Percentiles rank a stretch among this genome's conserved stretches.
Evolutionary conservation across 2,329 filamentous ascomycete species (phyloP).

Genomic region (Fusarium mundagurra): DNA sequence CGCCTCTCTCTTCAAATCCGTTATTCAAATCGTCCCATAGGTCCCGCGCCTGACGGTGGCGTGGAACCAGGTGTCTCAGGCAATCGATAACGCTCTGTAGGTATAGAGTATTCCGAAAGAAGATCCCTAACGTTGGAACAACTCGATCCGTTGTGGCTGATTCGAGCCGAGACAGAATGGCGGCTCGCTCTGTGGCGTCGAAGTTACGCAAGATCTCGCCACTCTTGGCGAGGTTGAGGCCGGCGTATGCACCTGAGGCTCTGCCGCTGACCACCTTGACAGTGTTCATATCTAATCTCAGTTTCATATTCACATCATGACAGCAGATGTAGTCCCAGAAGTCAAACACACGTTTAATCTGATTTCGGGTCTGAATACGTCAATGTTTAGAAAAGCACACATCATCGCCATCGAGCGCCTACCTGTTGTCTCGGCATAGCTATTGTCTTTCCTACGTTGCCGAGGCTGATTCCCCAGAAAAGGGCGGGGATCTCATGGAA

Average conservation of each 20-base stretch:
- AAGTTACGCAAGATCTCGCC: slow-evolving; percentile 1
- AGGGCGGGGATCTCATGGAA: slow-evolving; percentile 8
- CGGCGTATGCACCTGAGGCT: neutral
- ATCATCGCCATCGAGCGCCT: neutral
- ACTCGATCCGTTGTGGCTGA: neutral
- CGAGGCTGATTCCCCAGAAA: slow-evolving; percentile 6
- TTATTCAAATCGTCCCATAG: neutral
- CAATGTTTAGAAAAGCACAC: neutral
- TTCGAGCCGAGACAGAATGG: neutral
- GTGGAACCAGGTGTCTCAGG: neutral
- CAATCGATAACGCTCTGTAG: neutral
- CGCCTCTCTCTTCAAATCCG: slow-evolving; percentile 1
- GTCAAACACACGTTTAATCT: neutral
- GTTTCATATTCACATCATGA: neutral
- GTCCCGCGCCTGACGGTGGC: neutral
- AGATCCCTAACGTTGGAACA: neutral
- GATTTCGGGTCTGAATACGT: neutral
- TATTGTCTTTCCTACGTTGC: slow-evolving; percentile 1
- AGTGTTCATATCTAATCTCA: neutral
- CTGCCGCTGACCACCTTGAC: neutral
- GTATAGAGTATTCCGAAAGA: neutral
- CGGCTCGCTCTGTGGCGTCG: neutral
- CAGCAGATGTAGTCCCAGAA: neutral
- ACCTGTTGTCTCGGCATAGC: neutral
- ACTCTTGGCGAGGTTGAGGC: neutral